Evolutionary conservation across 2,329 filamentous ascomycete species (phyloP).

Genomic region (Elsinoe ampelina): DNA sequence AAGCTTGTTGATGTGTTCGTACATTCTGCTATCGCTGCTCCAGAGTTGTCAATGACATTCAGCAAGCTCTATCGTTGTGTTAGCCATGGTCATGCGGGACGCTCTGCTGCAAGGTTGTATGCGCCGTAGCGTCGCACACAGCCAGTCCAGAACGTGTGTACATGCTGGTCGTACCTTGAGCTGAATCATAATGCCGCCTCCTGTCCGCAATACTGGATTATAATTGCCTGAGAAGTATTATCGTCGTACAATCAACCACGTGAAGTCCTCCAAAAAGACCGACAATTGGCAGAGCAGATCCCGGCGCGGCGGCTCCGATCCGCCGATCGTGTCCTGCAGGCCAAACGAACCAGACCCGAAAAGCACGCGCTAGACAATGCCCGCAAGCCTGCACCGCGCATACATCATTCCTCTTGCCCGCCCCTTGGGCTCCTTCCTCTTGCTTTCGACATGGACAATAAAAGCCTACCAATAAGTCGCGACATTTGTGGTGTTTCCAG

Average conservation of each 20-base stretch:
- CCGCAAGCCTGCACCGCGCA: background rate
- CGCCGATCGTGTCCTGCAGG: background rate
- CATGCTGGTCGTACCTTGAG: constrained; percentile 29
- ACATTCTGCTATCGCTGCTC: constrained; percentile 93
- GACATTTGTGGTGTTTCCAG: background rate
- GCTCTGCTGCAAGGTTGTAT: background rate
- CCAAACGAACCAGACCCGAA: background rate
- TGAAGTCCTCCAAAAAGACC: constrained; percentile 7
- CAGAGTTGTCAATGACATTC: constrained; percentile 99
- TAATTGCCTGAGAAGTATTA: background rate
- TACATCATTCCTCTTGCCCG: constrained; percentile 10
- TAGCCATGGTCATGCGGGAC: background rate
- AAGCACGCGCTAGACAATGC: no score
- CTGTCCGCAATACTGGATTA: background rate
- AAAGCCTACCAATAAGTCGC: constrained; percentile 5
- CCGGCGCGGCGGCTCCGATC: constrained; percentile 11
- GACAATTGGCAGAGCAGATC: constrained; percentile 12
- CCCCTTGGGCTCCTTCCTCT: constrained; percentile 4
- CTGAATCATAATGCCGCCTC: constrained; percentile 62
- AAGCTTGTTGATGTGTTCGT: background rate
- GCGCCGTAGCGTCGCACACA: background rate
- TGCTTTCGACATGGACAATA: constrained; percentile 7
- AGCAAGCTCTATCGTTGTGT: constrained; percentile 66
- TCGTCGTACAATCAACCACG: background rate
- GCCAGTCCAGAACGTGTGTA: background rate